Evolutionary conservation across 805 yeast genomes (phyloP), one percentile per base, ranked within the genome.

Genomic region (Ogataea pini): DNA sequence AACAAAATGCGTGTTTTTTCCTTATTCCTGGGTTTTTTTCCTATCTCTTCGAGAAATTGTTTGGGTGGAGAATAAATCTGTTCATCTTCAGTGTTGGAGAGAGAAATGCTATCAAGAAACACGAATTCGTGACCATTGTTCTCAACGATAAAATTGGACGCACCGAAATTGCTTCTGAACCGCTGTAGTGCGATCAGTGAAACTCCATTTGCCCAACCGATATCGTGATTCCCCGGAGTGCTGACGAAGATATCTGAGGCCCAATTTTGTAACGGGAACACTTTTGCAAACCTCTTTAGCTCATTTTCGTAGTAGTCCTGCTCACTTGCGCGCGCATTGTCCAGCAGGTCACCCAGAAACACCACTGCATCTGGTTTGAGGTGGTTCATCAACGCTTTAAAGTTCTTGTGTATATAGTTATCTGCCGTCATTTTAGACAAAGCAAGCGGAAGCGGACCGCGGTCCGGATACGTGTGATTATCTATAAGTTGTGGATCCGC

Each of bases 401-500:
- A 62, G 64, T 92, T 90, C 46, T 90, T 75, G 53, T 79, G 83
- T 57, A 89, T 83, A 60, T 89, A 91, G 55, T 86, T 82, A 63
- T 94, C 99, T 13, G 86, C 75, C 33, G 89, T 61, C 48, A 72
- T 65, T 52, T 77, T 74, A 1, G 94, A 79, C n/a, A 88, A 18
- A 7, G 54, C 55, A 70, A 75, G 62, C 78, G 77, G 19, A 79
- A 63, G 3, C 72, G 46, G 16, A 20, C 36, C 69, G 53, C 16
- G 84, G 80, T 57, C 90, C 70, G 96, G 96, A 63, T 94, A 94
- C 0, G 98, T 86, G 65, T 86, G 80, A 20, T 75, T 85, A 62
- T 94, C 99, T 59, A 94, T 85, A 36, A 94, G 75, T 65, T 94
- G 99, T 0, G 99, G 99, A 62, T 94, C 99, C 0, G 97, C 98